These are phyloP conservation scores for Solanum boliviense DNA, from an alignment of 257 asterid species.

Conservation along the genomic window DNA sequence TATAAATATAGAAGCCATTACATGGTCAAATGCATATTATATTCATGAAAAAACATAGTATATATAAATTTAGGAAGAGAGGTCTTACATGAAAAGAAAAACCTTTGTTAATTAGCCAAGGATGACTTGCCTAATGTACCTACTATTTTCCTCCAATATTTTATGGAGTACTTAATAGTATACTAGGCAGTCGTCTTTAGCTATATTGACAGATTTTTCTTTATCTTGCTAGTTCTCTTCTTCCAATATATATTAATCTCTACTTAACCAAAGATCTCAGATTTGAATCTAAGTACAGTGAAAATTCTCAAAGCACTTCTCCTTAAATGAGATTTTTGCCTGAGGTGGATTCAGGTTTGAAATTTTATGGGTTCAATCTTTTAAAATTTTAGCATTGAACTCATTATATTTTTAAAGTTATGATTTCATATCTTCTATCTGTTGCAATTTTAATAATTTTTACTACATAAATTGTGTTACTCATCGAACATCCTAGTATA, in stretches of 20 bases:
- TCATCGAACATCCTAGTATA: neutral
- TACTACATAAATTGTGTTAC: neutral
- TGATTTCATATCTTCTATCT: neutral
- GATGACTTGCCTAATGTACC: slow-evolving; percentile 2
- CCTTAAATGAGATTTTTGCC: neutral
- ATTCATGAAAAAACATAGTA: neutral
- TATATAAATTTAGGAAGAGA: neutral
- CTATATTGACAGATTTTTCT: neutral
- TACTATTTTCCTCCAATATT: neutral
- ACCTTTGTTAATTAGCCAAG: neutral
- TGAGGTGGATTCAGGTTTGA: neutral
- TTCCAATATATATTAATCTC: neutral
- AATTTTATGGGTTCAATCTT: neutral
- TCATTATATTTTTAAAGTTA: neutral
- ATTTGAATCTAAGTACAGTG: neutral
- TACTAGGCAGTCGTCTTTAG: slow-evolving; percentile 3
- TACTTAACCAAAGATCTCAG: neutral
- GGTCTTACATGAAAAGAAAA: neutral
- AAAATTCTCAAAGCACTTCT: neutral
- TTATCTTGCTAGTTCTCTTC: slow-evolving; percentile 3
- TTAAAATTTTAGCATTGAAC: neutral
- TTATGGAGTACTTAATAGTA: neutral
- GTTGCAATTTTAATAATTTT: neutral
- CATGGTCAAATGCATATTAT: neutral
- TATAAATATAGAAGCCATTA: neutral